Evolutionary conservation across 2,329 filamentous ascomycete genomes (phyloP), one percentile per base, ranked within the genome.

Genomic region (Fusarium sp.): DNA sequence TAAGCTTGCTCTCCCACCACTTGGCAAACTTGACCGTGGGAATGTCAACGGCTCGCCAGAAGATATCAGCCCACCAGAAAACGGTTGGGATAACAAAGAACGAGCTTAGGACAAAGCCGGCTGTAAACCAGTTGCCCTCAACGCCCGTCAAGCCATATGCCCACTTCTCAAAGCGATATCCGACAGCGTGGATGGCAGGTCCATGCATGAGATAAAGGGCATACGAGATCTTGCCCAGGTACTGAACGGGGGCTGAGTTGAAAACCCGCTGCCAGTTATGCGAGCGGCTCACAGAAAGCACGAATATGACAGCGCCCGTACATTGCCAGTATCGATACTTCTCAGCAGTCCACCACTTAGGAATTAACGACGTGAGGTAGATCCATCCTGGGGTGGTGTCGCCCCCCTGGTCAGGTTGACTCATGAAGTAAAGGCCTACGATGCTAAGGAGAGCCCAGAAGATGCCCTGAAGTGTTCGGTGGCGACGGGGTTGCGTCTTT

Each of bases 121-220:
- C 74, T 62, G 83, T 84, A 78, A 87, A 90, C 74, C 78, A 81
- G 59, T 78, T 73, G 18, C 83, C 85, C 62, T 88, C 85, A 6
- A 81, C 81, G 7, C 88, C 88, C 0, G 85, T 89, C 40, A 87
- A 45, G 14, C 79, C 77, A 79, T 86, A 89, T 1, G 83, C 86
- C 80, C 84, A 84, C 37, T 83, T 83, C 76, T 89, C 84, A 67
- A 86, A 85, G 37, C 85, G 82, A 73, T 89, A 90, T 13, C 89
- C 89, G 20, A 87, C 74, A 3, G 85, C 85, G 74, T 89, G 88
- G 76, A 88, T 84, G 3, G 87, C 84, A 5, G 88, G 87, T 1
- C 89, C 88, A 77, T 92, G 90, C 83, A 91, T 87, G 16, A 92
- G 84, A 78, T 92, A 92, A 29, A 92, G 78, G 59, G 88, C 86